Evolutionary conservation across 1,139 yeast species (phyloP), one percentile per base, ranked within the genome.

Genomic region (Komagataea norvegica): DNA sequence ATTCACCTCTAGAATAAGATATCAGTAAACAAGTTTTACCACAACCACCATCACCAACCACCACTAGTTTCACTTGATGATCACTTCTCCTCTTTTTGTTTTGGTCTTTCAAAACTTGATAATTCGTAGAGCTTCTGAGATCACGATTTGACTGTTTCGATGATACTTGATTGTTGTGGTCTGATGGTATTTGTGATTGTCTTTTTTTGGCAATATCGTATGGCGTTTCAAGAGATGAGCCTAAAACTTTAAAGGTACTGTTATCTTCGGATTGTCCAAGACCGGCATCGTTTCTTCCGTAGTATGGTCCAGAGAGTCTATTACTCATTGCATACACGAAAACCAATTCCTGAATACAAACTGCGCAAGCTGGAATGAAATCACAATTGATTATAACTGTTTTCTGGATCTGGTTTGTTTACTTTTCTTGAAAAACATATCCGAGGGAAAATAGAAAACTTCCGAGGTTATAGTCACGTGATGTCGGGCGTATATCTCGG

Each of bases 31-130:
- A 84, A 0, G 97, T 89, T 60, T 89, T 89, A 23, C 97, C 97
- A 57, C 95, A 85, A 11, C 93, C 95, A 49, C 95, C 94, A 59
- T 89, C 97, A 5, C 97, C 97, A 5, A 89, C 95, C 17, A 87
- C 89, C 16, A 88, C 91, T 19, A 85, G 63, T 54, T 85, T 84
- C 61, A 77, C 46, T 23, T 44, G 49, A 18, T 46, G 35, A 28
- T 49, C 48, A 5, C 50, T 45, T 15, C 31, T 46, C 24, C 40
- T 47, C 19, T 44, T 40, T 18, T 31, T 40, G 4, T 44, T 23
- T n/a, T n/a, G n/a, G 16, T 42, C 48, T 17, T 20, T 13, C 5
- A 23, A 13, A n/a, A 38, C 41, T 9, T 34, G 29, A 16, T 31
- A 38, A 6, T 34, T 28, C 4, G 31, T 3, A 19, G 21, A 20